Base-by-base conservation (phyloP, 1,284 basidiomycete genomes). In the Tilletia indica region DNA sequence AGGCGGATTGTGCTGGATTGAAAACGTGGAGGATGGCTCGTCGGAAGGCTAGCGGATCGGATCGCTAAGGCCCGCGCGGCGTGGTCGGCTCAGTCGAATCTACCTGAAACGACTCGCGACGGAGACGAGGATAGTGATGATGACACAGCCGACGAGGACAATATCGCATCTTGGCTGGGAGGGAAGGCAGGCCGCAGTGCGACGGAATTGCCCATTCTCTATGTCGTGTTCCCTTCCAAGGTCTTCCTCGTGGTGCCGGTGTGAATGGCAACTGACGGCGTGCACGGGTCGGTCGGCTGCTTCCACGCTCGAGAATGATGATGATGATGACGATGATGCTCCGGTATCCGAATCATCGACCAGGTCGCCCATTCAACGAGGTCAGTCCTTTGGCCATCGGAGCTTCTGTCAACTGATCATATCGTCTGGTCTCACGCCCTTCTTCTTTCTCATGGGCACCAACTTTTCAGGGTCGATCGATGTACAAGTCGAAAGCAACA, bases 1-100 rank as follows among this genome's bases (percentile, higher is more conserved):
- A 63, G 81, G 82, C 3, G 82, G 81, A 6, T 51, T 85, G 2
- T 82, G 81, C 72, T 85, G 84, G 84, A 11, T 84, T 2, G 77
- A 79, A 9, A 45, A 45, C 42, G 42, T 45, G 19, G 66, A 31
- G 8, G 66, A 67, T 39, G 11, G 36, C 14, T 66, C 69, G 21
- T 14, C 56, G 5, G 5, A 25, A 45, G 3, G 42, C 42, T 45
- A 14, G 34, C 34, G 19, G 34, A 66, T 3, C 11, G 56, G 56
- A 16, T 51, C 38, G n/a, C 31, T 5, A 16, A 39, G 5, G 36
- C 69, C 21, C 48, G 38, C 9, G 48, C 58, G n/a, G 51, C 66
- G 19, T 68, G 49, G 70, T 38, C 49, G 61, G 64, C 64, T 19
- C 70, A 51, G 34, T 11, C n/a, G 42, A 1, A 14, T 14, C 14